phyloP scores from a whole-genome alignment of 2,329 filamentous ascomycete genomes.

The Didymosphaeria variabile region DNA sequence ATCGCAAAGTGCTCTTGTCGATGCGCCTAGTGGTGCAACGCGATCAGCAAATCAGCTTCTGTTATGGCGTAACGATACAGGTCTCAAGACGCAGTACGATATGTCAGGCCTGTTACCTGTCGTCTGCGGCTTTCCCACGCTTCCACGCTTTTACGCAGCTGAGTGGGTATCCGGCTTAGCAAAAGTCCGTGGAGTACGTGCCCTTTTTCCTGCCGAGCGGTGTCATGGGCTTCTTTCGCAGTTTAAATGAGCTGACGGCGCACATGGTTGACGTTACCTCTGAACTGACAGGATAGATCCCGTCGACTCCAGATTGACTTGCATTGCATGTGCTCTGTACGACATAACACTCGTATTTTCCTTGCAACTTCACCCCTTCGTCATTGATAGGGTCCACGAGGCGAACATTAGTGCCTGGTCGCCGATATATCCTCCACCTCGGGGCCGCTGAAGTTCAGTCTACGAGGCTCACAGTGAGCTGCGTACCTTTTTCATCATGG shows the following conservation, averaged over 20 bases:
- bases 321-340: slow-evolving; percentile 47
- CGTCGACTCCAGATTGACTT: slow-evolving; percentile 45
- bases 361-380: slow-evolving; percentile 29
- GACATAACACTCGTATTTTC: slow-evolving; percentile 32
- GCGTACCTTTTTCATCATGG: slow-evolving; percentile 29
- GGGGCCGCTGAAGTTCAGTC: not conserved
- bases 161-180: slow-evolving; percentile 29
- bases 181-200: slow-evolving; percentile 7
- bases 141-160: slow-evolving; percentile 32
- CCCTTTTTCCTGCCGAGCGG: slow-evolving; percentile 27
- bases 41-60: slow-evolving; percentile 34
- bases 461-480: not conserved
- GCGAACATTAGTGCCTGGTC: slow-evolving; percentile 8
- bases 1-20: slow-evolving; percentile 37
- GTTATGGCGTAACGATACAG: slow-evolving; percentile 29
- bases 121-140: slow-evolving; percentile 39
- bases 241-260: slow-evolving; percentile 35
- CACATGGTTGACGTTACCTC: slow-evolving; percentile 45
- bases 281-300: slow-evolving; percentile 36
- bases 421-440: slow-evolving; percentile 3
- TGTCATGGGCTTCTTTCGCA: slow-evolving; percentile 25
- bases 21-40: slow-evolving; percentile 37
- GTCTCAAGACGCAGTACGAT: slow-evolving; percentile 42
- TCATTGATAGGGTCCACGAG: slow-evolving; percentile 16
- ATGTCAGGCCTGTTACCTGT: slow-evolving; percentile 40